Conservation (phyloP, 345 rosid species). For the Anacardium occidentale region DNA sequence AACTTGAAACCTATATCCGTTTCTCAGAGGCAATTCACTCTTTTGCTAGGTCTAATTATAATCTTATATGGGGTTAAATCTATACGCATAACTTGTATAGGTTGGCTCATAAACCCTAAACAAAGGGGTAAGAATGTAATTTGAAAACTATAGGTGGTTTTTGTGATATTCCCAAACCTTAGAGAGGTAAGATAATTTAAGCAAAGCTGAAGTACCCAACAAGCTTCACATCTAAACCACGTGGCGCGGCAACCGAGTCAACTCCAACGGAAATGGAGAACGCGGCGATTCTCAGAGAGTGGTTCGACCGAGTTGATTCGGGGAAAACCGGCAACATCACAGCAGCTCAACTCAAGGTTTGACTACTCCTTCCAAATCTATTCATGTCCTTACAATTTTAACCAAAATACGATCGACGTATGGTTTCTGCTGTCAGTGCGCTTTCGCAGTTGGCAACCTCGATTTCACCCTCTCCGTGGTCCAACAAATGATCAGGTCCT, state of each 20-base stretch:
- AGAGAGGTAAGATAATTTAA: no score
- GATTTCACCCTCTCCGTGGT: constrained; percentile 54
- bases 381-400: not conserved
- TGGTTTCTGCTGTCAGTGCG: constrained; percentile 36
- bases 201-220: no score
- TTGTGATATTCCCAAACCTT: no score
- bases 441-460: constrained; percentile 59
- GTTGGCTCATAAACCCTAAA: no score
- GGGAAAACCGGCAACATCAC: constrained; percentile 55
- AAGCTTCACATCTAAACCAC: no score
- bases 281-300: constrained; percentile 47
- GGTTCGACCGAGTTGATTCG: constrained; percentile 80
- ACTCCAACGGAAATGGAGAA: constrained; percentile 41
- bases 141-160: no score
- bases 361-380: not conserved
- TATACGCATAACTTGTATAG: no score
- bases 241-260: not conserved
- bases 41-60: no score
- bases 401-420: not conserved
- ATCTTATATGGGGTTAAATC: no score
- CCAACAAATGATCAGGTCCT: constrained; percentile 69
- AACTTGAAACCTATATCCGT: no score
- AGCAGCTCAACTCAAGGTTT: constrained; percentile 61
- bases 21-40: no score
- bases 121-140: no score